These are phyloP conservation scores for Vitis rotundifolia DNA, from an alignment of 164 flowering plant genomes.

Conservation along the genomic window DNA sequence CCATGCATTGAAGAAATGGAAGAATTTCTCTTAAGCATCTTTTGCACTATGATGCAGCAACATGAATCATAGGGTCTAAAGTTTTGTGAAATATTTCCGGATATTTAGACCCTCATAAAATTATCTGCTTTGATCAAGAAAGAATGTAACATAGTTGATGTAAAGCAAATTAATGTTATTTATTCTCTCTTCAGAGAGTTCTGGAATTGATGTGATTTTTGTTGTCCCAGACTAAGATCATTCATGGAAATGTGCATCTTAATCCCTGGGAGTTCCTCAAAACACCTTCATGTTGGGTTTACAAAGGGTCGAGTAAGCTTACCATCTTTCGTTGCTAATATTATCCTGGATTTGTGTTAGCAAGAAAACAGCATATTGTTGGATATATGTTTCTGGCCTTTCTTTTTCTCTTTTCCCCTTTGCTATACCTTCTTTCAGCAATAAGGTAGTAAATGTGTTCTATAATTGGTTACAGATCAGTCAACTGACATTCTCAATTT, in stretches of 20 bases:
- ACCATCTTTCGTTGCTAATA: background rate
- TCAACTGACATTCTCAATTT: background rate
- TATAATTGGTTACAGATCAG: background rate
- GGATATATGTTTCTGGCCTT: background rate
- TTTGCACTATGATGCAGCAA: background rate
- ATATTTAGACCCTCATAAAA: background rate
- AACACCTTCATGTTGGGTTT: constrained; percentile 33
- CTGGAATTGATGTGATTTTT: constrained; percentile 5
- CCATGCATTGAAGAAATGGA: no score
- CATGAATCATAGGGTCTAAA: background rate
- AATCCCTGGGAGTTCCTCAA: constrained; percentile 68
- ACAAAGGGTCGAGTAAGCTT: constrained; percentile 47
- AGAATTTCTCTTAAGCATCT: background rate
- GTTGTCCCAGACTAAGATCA: constrained; percentile 72
- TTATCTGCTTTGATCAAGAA: background rate
- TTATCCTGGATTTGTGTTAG: background rate
- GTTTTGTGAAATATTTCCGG: background rate
- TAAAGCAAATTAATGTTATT: background rate
- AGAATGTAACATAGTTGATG: background rate
- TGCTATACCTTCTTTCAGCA: no score
- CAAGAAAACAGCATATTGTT: background rate
- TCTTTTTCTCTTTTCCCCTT: background rate
- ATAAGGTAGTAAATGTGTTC: no score
- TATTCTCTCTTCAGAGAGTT: background rate
- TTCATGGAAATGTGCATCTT: constrained; percentile 96